Evolutionary conservation across 331 rosid species (phyloP).

Genomic region (Pyrus hybrid): DNA sequence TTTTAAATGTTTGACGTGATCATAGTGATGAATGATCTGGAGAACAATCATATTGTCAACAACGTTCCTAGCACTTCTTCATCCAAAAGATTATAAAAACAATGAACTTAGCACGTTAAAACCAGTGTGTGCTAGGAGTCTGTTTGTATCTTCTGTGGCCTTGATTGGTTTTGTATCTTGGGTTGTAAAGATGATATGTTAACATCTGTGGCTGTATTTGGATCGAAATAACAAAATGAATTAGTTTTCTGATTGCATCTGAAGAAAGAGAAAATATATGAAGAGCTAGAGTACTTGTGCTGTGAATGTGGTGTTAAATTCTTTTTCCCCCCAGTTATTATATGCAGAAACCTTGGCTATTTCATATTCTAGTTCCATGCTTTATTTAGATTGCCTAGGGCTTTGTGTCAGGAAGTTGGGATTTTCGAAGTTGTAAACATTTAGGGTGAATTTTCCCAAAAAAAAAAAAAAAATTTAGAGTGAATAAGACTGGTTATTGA

Average conservation of each 20-base stretch:
- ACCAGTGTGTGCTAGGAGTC: background rate
- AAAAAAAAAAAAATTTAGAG: background rate
- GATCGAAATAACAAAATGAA: background rate
- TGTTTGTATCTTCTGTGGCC: background rate
- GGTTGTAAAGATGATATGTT: background rate
- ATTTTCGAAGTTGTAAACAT: background rate
- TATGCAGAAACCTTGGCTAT: background rate
- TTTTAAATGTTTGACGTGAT: background rate
- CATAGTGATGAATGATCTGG: background rate
- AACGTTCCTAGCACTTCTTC: background rate
- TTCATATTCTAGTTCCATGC: background rate
- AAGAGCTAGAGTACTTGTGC: background rate
- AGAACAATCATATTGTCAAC: background rate
- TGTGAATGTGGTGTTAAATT: background rate
- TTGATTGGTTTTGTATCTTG: background rate
- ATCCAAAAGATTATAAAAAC: too few species aligned
- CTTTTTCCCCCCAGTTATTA: background rate
- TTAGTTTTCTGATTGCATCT: background rate
- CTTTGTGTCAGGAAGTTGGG: background rate
- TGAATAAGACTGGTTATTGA: too few species aligned
- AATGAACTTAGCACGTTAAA: background rate
- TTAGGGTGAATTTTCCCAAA: background rate
- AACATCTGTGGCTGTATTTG: background rate
- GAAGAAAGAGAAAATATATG: background rate
- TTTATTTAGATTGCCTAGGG: background rate